A percentile compares a stretch with the other conserved stretches of the same genome.
Evolutionary conservation across 495 filamentous ascomycete genomes (phyloP).

Genomic region (Penicillium malachiteum): DNA sequence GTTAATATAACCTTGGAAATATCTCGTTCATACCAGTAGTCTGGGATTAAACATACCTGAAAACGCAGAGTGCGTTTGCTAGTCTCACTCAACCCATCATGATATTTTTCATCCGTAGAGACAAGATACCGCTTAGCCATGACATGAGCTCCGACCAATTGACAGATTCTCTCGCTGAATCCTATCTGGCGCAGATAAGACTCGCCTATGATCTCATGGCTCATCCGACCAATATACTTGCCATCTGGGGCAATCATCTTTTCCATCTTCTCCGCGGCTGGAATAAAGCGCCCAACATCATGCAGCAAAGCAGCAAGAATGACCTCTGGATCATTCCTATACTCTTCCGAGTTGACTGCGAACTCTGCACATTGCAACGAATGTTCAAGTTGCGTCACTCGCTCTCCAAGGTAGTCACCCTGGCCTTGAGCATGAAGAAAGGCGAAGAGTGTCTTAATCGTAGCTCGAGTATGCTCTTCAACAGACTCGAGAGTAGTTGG

Average conservation of each 20-base stretch:
- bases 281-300: constrained; percentile 44
- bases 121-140: constrained; percentile 44
- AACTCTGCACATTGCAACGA: constrained; percentile 44
- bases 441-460: constrained; percentile 22
- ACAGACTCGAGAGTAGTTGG: constrained; percentile 4
- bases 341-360: constrained; percentile 21
- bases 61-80: constrained; percentile 37
- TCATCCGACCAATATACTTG: constrained; percentile 33
- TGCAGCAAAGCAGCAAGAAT: constrained; percentile 41
- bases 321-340: constrained; percentile 30
- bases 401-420: constrained; percentile 36
- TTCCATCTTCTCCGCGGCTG: constrained; percentile 27
- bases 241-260: constrained; percentile 22
- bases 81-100: constrained; percentile 37
- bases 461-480: constrained; percentile 10
- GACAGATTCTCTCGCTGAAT: constrained; percentile 37
- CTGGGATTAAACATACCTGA: constrained; percentile 21
- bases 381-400: constrained; percentile 43
- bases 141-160: constrained; percentile 42
- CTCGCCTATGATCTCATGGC: constrained; percentile 41
- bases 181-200: constrained; percentile 35
- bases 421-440: constrained; percentile 27
- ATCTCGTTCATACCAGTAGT: neutral
- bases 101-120: constrained; percentile 37
- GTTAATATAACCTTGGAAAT: too few species aligned